These are phyloP conservation scores for Irpex sp. DNA, from an alignment of 1,284 basidiomycete genomes.

Conservation along the genomic window DNA sequence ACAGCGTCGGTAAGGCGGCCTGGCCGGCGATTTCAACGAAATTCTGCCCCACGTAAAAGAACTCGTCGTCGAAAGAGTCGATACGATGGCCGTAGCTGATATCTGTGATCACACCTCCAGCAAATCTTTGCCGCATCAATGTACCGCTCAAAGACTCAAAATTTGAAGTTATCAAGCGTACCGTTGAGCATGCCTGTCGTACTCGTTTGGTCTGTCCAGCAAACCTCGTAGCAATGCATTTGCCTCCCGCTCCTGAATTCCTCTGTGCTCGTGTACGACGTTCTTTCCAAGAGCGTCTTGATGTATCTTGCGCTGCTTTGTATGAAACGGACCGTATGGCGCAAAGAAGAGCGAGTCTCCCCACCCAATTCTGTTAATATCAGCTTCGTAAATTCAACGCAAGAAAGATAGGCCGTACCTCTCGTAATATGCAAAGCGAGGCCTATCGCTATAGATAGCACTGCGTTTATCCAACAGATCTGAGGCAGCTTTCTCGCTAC, in stretches of 20 bases:
- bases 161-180: neutral
- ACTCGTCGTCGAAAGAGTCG: neutral
- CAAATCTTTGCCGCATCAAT: neutral
- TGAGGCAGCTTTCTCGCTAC: slow-evolving; percentile 2
- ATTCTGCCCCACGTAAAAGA: neutral
- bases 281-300: neutral
- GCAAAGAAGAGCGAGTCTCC: neutral
- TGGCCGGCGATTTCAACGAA: neutral
- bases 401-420: neutral
- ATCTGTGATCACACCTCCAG: neutral
- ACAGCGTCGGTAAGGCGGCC: neutral
- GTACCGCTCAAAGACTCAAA: neutral
- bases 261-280: neutral
- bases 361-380: neutral
- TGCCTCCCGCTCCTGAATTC: neutral
- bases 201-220: neutral
- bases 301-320: neutral
- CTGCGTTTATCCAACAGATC: slow-evolving; percentile 13
- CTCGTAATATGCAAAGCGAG: neutral
- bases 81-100: neutral
- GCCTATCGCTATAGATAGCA: slow-evolving; percentile 8
- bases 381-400: no score
- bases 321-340: neutral
- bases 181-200: neutral
- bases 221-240: neutral